These are phyloP conservation scores for Aspergillus tubingensis DNA, from an alignment of 2,329 filamentous ascomycete species.

Conservation along the genomic window DNA sequence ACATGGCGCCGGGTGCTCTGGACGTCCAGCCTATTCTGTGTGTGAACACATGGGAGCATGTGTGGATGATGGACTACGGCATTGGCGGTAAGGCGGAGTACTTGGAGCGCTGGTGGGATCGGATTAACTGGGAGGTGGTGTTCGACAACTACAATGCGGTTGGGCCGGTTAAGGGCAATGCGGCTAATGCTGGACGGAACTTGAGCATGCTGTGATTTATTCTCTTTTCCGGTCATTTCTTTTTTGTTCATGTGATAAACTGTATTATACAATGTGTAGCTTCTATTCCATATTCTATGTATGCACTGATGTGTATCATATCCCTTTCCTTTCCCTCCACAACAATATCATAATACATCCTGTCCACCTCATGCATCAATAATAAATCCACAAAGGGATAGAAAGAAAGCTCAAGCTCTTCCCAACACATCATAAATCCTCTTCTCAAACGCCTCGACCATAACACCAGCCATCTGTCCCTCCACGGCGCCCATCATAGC, in stretches of 20 bases:
- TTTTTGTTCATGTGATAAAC: conserved; percentile 24
- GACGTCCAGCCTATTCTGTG: conserved; percentile 77
- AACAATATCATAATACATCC: not conserved
- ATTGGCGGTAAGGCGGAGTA: conserved; percentile 73
- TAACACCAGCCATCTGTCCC: conserved; percentile 78
- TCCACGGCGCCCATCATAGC: conserved; percentile 79
- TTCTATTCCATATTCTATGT: conserved; percentile 18
- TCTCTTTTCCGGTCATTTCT: not conserved
- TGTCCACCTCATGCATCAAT: not conserved
- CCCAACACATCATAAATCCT: conserved; percentile 64
- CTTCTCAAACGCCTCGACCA: conserved; percentile 92
- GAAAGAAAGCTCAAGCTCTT: not conserved
- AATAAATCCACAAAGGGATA: not conserved
- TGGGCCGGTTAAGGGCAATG: conserved; percentile 25
- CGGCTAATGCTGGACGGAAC: conserved; percentile 23
- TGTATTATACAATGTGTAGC: conserved; percentile 29
- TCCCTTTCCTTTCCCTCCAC: not conserved
- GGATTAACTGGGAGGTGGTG: conserved; percentile 82
- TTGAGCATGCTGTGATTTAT: conserved; percentile 27
- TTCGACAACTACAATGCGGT: conserved; percentile 47
- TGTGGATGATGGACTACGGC: conserved; percentile 82
- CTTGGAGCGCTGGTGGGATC: conserved; percentile 81
- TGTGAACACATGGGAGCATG: conserved; percentile 95
- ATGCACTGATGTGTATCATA: conserved; percentile 14
- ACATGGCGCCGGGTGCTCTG: conserved; percentile 43